Conservation (phyloP, 495 filamentous ascomycete species). For the Aspergillus wentii region DNA sequence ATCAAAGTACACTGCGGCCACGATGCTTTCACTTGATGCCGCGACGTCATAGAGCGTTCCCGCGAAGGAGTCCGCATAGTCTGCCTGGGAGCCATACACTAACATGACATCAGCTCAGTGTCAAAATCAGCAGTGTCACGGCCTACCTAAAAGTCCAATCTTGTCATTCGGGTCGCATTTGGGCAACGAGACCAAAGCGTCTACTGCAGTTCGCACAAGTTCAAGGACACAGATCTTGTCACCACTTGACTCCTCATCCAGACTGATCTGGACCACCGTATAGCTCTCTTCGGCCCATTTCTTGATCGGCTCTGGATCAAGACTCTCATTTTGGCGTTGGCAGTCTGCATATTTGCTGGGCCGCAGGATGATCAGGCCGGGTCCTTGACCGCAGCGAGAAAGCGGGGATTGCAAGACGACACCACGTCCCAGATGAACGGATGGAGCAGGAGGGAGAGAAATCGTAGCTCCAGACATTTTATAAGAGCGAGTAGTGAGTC, state of each 20-base stretch:
- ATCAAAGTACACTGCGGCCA: slow-evolving; percentile 15
- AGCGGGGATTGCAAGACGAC: slow-evolving; percentile 46
- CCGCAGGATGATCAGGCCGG: slow-evolving; percentile 46
- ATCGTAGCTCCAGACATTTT: not conserved
- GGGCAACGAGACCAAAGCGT: slow-evolving; percentile 7
- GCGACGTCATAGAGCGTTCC: slow-evolving; percentile 5
- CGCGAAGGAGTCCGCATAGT: slow-evolving; percentile 20
- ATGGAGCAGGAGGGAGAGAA: slow-evolving; percentile 6
- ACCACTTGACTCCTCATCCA: slow-evolving; percentile 10
- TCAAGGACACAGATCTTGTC: slow-evolving; percentile 2
- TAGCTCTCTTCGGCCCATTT: slow-evolving; percentile 42
- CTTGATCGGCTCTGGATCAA: slow-evolving; percentile 27
- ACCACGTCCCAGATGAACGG: slow-evolving; percentile 3
- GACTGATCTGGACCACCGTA: slow-evolving; percentile 21
- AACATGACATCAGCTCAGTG: not conserved
- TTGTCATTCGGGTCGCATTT: slow-evolving; percentile 15
- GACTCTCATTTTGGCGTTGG: slow-evolving; percentile 15
- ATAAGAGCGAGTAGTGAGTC: no score
- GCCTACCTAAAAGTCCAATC: slow-evolving; percentile 18
- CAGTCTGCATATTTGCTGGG: slow-evolving; percentile 15
- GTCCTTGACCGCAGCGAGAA: slow-evolving; percentile 50
- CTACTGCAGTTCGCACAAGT: slow-evolving; percentile 9
- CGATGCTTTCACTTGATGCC: slow-evolving; percentile 1
- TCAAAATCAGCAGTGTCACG: no score
- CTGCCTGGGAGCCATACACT: slow-evolving; percentile 23